These are phyloP conservation scores for Thelonectria blattea DNA, from an alignment of 2,329 filamentous ascomycete genomes.

Conservation along the genomic window DNA sequence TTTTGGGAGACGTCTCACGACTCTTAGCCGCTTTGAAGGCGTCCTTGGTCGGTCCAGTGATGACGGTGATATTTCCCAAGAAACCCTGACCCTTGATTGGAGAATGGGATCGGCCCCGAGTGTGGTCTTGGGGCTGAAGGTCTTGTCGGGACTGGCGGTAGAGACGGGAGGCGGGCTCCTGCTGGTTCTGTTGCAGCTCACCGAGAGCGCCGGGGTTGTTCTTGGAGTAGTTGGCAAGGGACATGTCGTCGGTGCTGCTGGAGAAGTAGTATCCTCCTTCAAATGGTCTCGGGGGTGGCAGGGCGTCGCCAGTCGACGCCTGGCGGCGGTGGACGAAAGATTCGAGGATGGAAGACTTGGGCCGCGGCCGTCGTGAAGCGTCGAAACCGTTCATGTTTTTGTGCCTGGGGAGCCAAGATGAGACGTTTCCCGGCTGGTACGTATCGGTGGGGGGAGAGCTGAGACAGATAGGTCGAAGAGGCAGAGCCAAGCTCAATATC, in stretches of 20 bases:
- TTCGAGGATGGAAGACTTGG: slow-evolving; percentile 57
- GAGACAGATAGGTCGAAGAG: slow-evolving; percentile 7
- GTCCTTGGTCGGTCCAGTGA: slow-evolving; percentile 49
- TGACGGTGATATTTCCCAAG: slow-evolving; percentile 49
- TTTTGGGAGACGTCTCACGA: slow-evolving; percentile 59
- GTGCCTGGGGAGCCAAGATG: slow-evolving; percentile 3
- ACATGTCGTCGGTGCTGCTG: slow-evolving; percentile 38
- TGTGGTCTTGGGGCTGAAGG: slow-evolving; percentile 36
- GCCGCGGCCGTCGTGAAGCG: slow-evolving; percentile 45
- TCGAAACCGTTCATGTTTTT: slow-evolving; percentile 26
- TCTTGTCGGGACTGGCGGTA: slow-evolving; percentile 48
- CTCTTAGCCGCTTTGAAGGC: slow-evolving; percentile 40
- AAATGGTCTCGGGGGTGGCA: slow-evolving; percentile 37
- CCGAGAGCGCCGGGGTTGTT: slow-evolving; percentile 55
- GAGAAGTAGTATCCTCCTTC: slow-evolving; percentile 33
- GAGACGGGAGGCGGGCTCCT: slow-evolving; percentile 48
- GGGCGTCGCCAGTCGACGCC: slow-evolving; percentile 50
- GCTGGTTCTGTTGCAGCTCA: slow-evolving; percentile 64
- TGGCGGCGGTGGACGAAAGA: slow-evolving; percentile 58
- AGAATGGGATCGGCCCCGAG: slow-evolving; percentile 47
- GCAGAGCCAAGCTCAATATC: slow-evolving; percentile 2
- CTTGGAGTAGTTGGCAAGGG: slow-evolving; percentile 44
- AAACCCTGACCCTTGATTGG: slow-evolving; percentile 56
- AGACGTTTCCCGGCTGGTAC: slow-evolving; percentile 19
- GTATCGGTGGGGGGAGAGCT: neutral